These are phyloP conservation scores for Onygenales sp. DNA, from an alignment of 2,329 filamentous ascomycete genomes.

Conservation along the genomic window DNA sequence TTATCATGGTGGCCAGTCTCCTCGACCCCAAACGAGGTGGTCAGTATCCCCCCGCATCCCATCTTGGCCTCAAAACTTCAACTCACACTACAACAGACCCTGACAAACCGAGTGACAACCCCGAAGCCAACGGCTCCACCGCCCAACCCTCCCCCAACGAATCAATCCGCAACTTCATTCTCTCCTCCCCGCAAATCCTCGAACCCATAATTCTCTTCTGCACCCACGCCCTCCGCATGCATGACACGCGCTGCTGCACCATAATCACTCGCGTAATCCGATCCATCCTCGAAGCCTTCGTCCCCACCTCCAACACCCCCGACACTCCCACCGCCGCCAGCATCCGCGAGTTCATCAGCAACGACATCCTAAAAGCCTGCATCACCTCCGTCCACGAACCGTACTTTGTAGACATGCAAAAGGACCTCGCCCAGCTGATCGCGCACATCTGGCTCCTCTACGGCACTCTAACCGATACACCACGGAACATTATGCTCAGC, in stretches of 20 bases:
- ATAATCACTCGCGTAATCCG: constrained; percentile 81
- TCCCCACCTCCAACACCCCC: background rate
- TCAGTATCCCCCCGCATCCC: constrained; percentile 30
- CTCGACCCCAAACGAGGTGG: constrained; percentile 62
- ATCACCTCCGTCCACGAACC: constrained; percentile 87
- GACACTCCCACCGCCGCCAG: constrained; percentile 47
- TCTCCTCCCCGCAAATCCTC: constrained; percentile 67
- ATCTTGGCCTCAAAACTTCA: constrained; percentile 4
- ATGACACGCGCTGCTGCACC: constrained; percentile 78
- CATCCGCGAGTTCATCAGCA: constrained; percentile 82
- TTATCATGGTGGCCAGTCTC: constrained; percentile 83
- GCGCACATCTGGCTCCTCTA: constrained; percentile 76
- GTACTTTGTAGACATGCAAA: constrained; percentile 94
- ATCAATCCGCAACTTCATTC: constrained; percentile 67
- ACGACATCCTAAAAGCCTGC: constrained; percentile 79
- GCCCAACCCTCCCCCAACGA: constrained; percentile 35
- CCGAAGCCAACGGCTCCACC: constrained; percentile 24
- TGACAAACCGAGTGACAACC: constrained; percentile 21
- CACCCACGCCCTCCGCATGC: constrained; percentile 80
- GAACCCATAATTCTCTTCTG: constrained; percentile 87
- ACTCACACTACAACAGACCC: constrained; percentile 19
- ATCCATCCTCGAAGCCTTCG: constrained; percentile 38
- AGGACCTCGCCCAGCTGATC: constrained; percentile 80
- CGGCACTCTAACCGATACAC: constrained; percentile 57
- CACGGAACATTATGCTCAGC: constrained; percentile 64